phyloP scores from a whole-genome alignment of 768 basidiomycete genomes.

The Pisolithus sp. region DNA sequence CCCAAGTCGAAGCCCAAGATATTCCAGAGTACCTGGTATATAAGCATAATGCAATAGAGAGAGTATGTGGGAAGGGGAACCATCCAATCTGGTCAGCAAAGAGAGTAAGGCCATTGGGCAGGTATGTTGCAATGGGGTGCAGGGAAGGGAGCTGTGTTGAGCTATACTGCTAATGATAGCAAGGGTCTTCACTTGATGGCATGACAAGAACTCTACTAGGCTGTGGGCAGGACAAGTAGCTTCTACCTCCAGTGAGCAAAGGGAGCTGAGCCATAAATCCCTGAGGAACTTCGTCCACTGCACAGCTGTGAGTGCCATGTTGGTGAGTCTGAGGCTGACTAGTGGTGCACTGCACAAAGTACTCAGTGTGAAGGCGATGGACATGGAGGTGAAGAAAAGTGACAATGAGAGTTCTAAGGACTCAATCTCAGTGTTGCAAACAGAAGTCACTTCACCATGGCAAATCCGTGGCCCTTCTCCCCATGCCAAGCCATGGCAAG shows the following conservation, averaged over 20 bases:
- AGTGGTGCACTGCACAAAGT: too few relatives aligned
- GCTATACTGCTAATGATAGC: background rate
- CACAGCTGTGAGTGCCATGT: too few relatives aligned
- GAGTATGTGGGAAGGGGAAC: background rate
- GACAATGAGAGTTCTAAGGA: too few relatives aligned
- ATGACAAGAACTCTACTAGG: background rate
- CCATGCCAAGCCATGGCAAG: too few relatives aligned
- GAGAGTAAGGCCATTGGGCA: background rate
- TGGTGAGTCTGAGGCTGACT: too few relatives aligned
- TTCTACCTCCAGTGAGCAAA: background rate
- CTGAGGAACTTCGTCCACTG: background rate
- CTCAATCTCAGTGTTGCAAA: too few relatives aligned
- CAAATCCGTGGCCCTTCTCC: too few relatives aligned
- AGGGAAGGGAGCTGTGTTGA: too few relatives aligned
- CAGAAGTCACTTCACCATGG: too few relatives aligned
- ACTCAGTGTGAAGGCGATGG: too few relatives aligned
- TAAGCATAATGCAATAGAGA: background rate
- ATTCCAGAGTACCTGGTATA: background rate
- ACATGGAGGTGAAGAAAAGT: too few relatives aligned
- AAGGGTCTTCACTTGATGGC: background rate
- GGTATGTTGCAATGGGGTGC: too few relatives aligned
- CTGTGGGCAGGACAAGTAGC: background rate
- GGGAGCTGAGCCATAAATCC: background rate
- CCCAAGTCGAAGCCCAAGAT: background rate
- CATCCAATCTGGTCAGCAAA: background rate